phyloP scores from a whole-genome alignment of 176 grass and related monocot species.

The Saccharum spontaneum region DNA sequence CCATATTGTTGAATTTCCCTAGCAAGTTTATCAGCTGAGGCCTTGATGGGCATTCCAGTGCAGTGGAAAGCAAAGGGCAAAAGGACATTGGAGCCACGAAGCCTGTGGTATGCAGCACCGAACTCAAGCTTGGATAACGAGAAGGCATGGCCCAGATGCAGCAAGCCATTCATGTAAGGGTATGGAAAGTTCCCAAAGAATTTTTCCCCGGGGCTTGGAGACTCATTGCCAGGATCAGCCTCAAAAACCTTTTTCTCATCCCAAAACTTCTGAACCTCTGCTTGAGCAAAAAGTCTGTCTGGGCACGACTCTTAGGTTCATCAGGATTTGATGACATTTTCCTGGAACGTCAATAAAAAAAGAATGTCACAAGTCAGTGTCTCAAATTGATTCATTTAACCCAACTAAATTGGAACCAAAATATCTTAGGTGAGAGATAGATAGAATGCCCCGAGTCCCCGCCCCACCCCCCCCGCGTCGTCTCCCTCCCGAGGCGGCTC shows the following conservation, averaged over 20 bases:
- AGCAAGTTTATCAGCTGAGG: neutral
- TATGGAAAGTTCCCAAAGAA: neutral
- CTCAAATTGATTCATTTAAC: neutral
- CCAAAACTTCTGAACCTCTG: neutral
- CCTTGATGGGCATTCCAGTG: neutral
- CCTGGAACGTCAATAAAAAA: neutral
- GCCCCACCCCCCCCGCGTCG: too few species aligned
- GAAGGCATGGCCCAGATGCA: neutral
- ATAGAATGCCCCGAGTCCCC: too few species aligned
- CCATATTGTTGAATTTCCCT: neutral
- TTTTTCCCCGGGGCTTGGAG: neutral
- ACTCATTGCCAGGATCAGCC: neutral
- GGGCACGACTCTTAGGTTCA: neutral
- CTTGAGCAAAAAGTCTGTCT: neutral
- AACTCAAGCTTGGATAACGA: neutral
- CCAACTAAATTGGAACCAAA: too few species aligned
- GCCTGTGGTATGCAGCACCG: neutral
- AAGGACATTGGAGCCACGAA: neutral
- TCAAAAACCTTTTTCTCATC: neutral
- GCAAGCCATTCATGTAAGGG: neutral
- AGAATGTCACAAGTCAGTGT: neutral
- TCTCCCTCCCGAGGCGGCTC: too few species aligned
- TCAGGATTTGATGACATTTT: neutral
- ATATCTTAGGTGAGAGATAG: too few species aligned
- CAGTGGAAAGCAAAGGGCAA: neutral